Conservation (phyloP, 306 rosid species). For the Hippophae gyantsensis region DNA sequence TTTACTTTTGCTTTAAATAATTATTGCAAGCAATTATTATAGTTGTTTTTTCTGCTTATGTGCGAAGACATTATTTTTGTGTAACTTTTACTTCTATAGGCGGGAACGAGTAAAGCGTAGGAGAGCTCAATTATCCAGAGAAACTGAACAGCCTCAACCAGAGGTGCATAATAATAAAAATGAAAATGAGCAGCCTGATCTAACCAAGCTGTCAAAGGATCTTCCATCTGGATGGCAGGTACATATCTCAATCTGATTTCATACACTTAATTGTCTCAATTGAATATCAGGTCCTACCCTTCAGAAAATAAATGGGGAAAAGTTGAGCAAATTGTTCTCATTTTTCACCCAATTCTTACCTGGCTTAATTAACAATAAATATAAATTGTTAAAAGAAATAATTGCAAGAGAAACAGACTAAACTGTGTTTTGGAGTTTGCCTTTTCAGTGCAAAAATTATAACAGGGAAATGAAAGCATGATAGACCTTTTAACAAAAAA, state of each 20-base stretch:
- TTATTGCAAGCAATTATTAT: background rate
- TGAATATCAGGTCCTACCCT: background rate
- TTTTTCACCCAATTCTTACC: no score
- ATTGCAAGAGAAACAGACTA: no score
- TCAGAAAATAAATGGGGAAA: background rate
- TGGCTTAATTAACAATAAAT: no score
- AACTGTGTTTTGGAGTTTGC: no score
- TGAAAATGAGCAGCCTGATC: conserved; percentile 46
- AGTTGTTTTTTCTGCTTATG: no score
- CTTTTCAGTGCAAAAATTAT: no score
- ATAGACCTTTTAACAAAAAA: no score
- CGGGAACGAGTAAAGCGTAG: conserved; percentile 81
- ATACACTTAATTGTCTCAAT: background rate
- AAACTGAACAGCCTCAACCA: conserved; percentile 23
- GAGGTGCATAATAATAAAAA: conserved; percentile 22
- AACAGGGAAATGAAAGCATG: no score
- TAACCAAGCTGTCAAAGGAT: conserved; percentile 45
- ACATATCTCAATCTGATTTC: background rate
- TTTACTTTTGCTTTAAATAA: background rate
- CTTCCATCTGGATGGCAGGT: conserved; percentile 94
- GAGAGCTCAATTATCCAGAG: conserved; percentile 53
- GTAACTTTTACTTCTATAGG: conserved; percentile 26
- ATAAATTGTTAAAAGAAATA: no score
- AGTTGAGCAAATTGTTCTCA: no score
- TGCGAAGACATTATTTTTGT: background rate